phyloP scores from a whole-genome alignment of 2,329 filamentous ascomycete genomes.

The Hirsutella rhossiliensis region DNA sequence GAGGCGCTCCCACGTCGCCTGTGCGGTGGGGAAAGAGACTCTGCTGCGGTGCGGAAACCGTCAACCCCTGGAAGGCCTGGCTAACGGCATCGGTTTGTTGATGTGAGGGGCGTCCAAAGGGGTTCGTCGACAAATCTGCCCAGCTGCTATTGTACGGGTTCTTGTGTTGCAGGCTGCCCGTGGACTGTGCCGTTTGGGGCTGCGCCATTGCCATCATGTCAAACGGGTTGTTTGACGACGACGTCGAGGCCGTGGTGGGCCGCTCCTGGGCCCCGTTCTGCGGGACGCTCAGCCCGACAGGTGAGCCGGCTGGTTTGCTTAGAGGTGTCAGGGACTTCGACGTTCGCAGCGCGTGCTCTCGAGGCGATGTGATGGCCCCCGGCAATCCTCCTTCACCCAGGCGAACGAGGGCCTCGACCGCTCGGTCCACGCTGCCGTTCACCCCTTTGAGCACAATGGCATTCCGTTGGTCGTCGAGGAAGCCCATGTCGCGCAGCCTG shows the following conservation, averaged over 20 bases:
- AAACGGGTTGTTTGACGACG: conserved; percentile 56
- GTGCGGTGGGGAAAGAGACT: conserved; percentile 65
- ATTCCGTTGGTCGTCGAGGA: conserved; percentile 72
- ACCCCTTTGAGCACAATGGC: conserved; percentile 69
- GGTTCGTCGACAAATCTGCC: conserved; percentile 41
- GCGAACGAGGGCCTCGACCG: conserved; percentile 73
- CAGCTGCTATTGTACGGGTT: conserved; percentile 39
- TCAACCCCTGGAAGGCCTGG: conserved; percentile 64
- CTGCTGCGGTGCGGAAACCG: conserved; percentile 45
- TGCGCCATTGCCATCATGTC: conserved; percentile 43
- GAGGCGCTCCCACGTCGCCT: conserved; percentile 40
- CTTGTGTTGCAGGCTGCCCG: conserved; percentile 45
- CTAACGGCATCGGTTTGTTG: conserved; percentile 35
- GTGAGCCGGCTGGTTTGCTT: conserved; percentile 19
- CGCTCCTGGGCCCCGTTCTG: conserved; percentile 17
- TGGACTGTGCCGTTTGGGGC: conserved; percentile 54
- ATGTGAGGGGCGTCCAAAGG: conserved; percentile 44
- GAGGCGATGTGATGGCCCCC: conserved; percentile 23
- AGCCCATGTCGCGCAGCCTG: conserved; percentile 82
- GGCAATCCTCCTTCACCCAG: conserved; percentile 57
- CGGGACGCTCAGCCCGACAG: conserved; percentile 20
- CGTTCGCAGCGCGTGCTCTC: conserved; percentile 33
- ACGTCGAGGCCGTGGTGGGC: conserved; percentile 28
- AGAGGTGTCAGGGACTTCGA: conserved; percentile 45
- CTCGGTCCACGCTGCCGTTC: conserved; percentile 73